Percentiles rank a stretch among this genome's conserved stretches.
Evolutionary conservation across 2,329 filamentous ascomycete species (phyloP).

Genomic region (Penicillium italicum): DNA sequence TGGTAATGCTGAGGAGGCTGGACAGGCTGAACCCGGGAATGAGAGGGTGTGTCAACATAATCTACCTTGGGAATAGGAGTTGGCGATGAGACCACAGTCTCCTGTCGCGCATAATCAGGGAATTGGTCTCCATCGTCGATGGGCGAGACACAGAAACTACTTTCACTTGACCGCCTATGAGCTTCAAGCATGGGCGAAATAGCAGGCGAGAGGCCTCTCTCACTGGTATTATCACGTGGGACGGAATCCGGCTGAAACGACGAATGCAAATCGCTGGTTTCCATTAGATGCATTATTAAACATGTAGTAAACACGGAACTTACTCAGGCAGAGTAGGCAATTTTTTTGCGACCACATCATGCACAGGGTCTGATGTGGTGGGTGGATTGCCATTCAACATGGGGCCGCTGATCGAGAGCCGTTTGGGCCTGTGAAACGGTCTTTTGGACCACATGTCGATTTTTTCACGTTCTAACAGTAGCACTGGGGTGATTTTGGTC

Average conservation of each 20-base stretch:
- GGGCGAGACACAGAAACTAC: constrained; percentile 22
- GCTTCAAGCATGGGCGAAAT: constrained; percentile 10
- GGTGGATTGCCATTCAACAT: constrained; percentile 45
- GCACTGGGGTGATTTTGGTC: background rate
- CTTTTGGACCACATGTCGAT: constrained; percentile 55
- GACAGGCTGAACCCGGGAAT: background rate
- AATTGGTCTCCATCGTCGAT: constrained; percentile 14
- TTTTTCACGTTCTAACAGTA: constrained; percentile 2
- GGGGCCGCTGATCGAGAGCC: constrained; percentile 45
- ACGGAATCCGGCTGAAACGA: constrained; percentile 5
- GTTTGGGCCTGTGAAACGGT: constrained; percentile 45
- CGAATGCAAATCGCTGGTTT: constrained; percentile 7
- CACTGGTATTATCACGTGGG: background rate
- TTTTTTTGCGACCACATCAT: constrained; percentile 29
- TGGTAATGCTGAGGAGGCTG: background rate
- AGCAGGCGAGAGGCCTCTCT: constrained; percentile 16
- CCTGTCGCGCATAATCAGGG: constrained; percentile 3
- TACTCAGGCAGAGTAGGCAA: constrained; percentile 29
- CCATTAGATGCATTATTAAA: background rate
- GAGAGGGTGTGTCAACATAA: background rate
- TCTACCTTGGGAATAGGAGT: background rate
- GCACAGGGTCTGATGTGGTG: constrained; percentile 31
- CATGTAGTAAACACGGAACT: background rate
- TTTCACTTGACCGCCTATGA: constrained; percentile 14
- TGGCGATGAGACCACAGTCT: constrained; percentile 7